These are phyloP conservation scores for Calonectria pseudoturangicola DNA, from an alignment of 2,329 filamentous ascomycete species.

Conservation along the genomic window DNA sequence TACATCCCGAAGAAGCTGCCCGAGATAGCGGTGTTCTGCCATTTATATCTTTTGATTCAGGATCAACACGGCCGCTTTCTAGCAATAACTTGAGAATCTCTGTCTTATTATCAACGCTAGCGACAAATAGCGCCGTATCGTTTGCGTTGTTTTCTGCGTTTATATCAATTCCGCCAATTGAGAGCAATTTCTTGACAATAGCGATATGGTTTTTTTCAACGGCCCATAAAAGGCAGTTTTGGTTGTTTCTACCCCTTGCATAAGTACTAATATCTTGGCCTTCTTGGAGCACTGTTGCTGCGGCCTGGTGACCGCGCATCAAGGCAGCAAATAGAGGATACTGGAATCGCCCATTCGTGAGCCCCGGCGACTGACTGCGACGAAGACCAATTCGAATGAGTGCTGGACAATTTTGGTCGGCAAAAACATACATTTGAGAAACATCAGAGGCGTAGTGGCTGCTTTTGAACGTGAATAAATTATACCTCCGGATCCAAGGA, in stretches of 20 bases:
- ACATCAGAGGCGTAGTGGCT: slow-evolving; percentile 41
- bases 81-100: no score
- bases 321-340: slow-evolving; percentile 60
- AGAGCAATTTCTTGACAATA: no score
- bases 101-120: no score
- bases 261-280: not conserved
- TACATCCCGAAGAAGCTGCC: no score
- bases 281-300: slow-evolving; percentile 49
- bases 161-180: no score
- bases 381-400: slow-evolving; percentile 56
- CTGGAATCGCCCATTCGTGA: slow-evolving; percentile 35
- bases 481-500: slow-evolving; percentile 59
- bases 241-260: not conserved
- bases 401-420: slow-evolving; percentile 50
- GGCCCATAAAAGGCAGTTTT: not conserved
- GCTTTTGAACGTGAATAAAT: slow-evolving; percentile 54
- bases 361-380: not conserved
- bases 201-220: no score
- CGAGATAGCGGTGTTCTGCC: no score
- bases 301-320: slow-evolving; percentile 54
- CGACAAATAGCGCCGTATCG: no score
- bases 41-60: no score
- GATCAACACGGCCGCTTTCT: no score
- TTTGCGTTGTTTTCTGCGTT: no score
- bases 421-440: slow-evolving; percentile 60